Evolutionary conservation across 2,329 filamentous ascomycete genomes (phyloP), one percentile per base, ranked within the genome.

Genomic region (Claviceps arundinis): DNA sequence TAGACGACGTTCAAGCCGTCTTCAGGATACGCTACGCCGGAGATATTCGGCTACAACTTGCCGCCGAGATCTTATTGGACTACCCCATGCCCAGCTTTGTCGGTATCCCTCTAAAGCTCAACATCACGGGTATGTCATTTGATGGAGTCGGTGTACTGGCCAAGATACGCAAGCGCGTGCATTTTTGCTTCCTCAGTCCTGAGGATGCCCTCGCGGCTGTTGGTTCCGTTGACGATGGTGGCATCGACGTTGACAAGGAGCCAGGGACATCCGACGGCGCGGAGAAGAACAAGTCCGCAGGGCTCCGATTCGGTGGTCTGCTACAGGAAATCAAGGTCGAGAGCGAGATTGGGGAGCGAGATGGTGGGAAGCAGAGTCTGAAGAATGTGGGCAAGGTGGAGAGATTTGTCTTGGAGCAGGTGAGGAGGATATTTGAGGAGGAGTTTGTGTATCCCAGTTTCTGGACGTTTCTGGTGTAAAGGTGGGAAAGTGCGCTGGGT

Each of bases 361-460:
- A 94, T 62, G 84, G 86, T 55, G 88, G 89, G 26, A 95, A 93
- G 70, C 91, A 96, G 71, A 93, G 91, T 47, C 72, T 98, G 55
- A 97, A 96, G 75, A 98, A 98, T 66, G 91, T 98, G 48, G 91
- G 93, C 54, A 98, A 98, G 74, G 93, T 98, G 53, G 93, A 98
- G 72, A 86, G 89, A 61, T 98, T 98, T 66, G 89, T 98, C 52
- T 75, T 98, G 54, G 91, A 97, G 66, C 91, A 97, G 69, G 93
- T 98, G 56, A 82, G 91, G 64, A 81, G 89, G 63, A 97, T 98
- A 60, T 97, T 98, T 63, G 93, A 98, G 69, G 93, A 97, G 65
- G 93, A 98, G 67, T 93, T 97, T 70, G 90, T 97, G 56, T 97
- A 95, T 70, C 93, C 93, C 45, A 96, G 90, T 68, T 97, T 94